Evolutionary conservation across 805 yeast species (phyloP).

Genomic region (Nakazawaea pomicola): DNA sequence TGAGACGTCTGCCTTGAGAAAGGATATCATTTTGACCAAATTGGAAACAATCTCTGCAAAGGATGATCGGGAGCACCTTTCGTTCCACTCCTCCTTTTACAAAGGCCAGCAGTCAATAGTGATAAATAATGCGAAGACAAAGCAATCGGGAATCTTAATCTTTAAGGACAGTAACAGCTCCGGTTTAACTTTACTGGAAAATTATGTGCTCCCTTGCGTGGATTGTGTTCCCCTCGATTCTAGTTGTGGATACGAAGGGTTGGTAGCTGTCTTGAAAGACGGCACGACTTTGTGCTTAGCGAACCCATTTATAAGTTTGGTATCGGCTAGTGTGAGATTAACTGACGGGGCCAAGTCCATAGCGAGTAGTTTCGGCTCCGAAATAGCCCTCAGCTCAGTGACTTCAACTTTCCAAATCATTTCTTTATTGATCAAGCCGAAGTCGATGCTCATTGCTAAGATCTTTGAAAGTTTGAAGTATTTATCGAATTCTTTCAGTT

Average conservation of each 20-base stretch:
- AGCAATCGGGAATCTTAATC: slow-evolving; percentile 45
- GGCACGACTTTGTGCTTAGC: slow-evolving; percentile 33
- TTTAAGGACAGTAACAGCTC: slow-evolving; percentile 32
- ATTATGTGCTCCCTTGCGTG: slow-evolving; percentile 7
- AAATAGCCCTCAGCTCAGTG: slow-evolving; percentile 19
- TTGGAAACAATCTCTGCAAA: slow-evolving; percentile 38
- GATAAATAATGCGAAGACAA: slow-evolving; percentile 38
- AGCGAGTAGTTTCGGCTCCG: slow-evolving; percentile 19
- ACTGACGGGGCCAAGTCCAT: slow-evolving; percentile 18
- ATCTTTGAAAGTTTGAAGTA: slow-evolving; percentile 48
- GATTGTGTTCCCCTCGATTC: slow-evolving; percentile 37
- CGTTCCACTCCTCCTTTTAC: slow-evolving; percentile 34
- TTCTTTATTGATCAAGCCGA: slow-evolving; percentile 39
- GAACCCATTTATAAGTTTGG: slow-evolving; percentile 53
- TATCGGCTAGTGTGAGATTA: slow-evolving; percentile 29
- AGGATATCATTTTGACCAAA: slow-evolving; percentile 68
- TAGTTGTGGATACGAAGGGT: slow-evolving; percentile 34
- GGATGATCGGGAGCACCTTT: slow-evolving; percentile 26
- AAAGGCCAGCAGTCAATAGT: slow-evolving; percentile 60
- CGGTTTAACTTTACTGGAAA: slow-evolving; percentile 4
- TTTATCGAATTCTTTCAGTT: slow-evolving; percentile 52
- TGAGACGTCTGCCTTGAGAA: slow-evolving; percentile 38
- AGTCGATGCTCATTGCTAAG: slow-evolving; percentile 33
- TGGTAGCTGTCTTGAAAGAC: slow-evolving; percentile 36
- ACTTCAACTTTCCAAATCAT: slow-evolving; percentile 24